Percentiles rank a stretch among this genome's conserved stretches.
Conservation (phyloP, 202 grass and related monocot species). For the Musa balbisiana region DNA sequence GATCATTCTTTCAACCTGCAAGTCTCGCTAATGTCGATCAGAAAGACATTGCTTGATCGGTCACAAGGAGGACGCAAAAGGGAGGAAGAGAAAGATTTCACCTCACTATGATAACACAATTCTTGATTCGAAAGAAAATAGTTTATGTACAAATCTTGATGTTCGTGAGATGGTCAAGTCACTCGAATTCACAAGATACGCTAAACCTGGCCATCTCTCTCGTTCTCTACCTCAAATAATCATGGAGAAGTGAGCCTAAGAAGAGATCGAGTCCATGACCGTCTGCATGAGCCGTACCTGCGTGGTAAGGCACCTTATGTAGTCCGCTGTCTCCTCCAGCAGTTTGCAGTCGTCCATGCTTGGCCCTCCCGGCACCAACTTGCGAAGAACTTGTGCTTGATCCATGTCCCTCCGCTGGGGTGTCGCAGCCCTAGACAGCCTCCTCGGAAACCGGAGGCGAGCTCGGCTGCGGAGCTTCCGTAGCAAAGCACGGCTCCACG, state of each 20-base stretch:
- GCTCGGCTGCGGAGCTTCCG: neutral
- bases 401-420: neutral
- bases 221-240: neutral
- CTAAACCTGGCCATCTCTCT: neutral
- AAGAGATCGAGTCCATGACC: slow-evolving; percentile 51
- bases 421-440: neutral
- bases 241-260: neutral
- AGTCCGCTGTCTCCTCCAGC: slow-evolving; percentile 87
- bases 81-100: no score
- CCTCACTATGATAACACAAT: no score
- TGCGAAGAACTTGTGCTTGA: slow-evolving; percentile 29
- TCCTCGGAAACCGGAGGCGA: no score
- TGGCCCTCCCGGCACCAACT: slow-evolving; percentile 55
- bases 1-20: no score
- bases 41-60: no score
- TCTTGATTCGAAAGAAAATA: no score
- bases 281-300: slow-evolving; percentile 92
- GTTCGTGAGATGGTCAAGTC: no score
- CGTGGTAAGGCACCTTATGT: slow-evolving; percentile 46
- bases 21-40: no score
- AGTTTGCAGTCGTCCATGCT: slow-evolving; percentile 69
- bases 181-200: no score
- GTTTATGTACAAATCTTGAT: no score
- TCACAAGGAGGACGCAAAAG: no score
- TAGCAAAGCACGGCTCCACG: slow-evolving; percentile 19